Base-by-base conservation (phyloP, 805 yeast genomes). In the Saccharomycopsis synnaedendra region DNA sequence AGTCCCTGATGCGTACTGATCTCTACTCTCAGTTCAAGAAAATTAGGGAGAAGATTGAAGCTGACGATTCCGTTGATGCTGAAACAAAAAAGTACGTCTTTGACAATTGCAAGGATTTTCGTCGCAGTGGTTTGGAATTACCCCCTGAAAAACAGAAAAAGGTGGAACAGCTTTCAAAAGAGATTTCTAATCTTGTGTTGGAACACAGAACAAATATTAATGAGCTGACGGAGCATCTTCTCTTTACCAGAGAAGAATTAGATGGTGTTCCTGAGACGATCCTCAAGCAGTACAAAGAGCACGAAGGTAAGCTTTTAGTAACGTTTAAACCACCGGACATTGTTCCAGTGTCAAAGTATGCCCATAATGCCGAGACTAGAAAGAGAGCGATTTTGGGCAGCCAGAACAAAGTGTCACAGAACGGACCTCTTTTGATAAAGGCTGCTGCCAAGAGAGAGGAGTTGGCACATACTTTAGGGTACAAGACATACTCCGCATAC, bases 281-380 rank as follows among this genome's bases (percentile, higher is more conserved):
- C 19, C 64, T 66, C 34, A 30, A 9, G 5, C 46, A 47, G 29
- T 47, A 43, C 32, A 32, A 28, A 11, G 10, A 34, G 1, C 8
- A 9, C 36, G 10, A 34, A 34, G 70, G 64, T 11, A 61, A 59
- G 52, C 64, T 61, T 55, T 80, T 81, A 59, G 82, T 85, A 70
- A 81, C 93, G 1, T 84, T 75, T 67, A 84, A 85, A 61, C 83
- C 82, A 57, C 93, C 95, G 1, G 94, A 85, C 58, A 62, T 82
- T 41, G 66, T 80, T 53, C 94, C 94, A 1, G 82, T 82, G 9
- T 62, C 83, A 60, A 82, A 83, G 60, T 78, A 78, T 60, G 89
- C 93, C 41, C 68, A 70, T 46, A 64, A 64, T 53, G 71, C 78
- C 38, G 73, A 72, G 30, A 82, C 93, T 3, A 75, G 95, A 65